Conservation (phyloP, 371 early-diverging fungal genomes). For the Furculomyces boomerangus region DNA sequence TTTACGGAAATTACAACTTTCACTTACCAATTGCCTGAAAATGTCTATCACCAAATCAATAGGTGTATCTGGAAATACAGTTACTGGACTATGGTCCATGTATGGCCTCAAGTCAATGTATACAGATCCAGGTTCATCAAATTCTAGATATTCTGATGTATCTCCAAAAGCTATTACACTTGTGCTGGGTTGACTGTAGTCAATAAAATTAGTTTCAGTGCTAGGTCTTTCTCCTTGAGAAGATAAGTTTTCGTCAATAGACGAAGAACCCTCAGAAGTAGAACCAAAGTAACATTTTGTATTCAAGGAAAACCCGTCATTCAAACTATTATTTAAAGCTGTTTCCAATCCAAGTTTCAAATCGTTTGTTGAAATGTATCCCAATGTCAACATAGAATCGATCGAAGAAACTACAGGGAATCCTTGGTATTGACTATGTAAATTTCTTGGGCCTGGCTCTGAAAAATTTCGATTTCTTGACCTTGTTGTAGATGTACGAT, state of each 20-base stretch:
- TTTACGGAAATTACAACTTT: not conserved
- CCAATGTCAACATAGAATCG: constrained; percentile 39
- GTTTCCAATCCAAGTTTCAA: constrained; percentile 46
- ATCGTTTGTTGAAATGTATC: constrained; percentile 68
- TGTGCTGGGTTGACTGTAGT: not conserved
- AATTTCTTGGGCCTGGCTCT: constrained; percentile 4
- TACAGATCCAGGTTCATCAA: not conserved
- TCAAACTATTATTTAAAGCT: constrained; percentile 7
- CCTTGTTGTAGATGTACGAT: constrained; percentile 13
- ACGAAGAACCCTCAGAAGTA: not conserved
- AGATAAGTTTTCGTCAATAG: no score
- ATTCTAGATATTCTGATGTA: not conserved
- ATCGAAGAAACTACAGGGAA: constrained; percentile 56
- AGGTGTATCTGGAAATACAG: constrained; percentile 49
- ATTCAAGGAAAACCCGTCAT: constrained; percentile 26
- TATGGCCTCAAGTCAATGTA: constrained; percentile 40
- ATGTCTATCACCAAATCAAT: constrained; percentile 72
- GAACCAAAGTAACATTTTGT: constrained; percentile 4
- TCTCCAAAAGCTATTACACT: not conserved
- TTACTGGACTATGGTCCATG: constrained; percentile 51
- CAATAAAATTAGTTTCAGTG: not conserved
- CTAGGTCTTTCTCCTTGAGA: not conserved
- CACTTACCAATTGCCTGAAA: constrained; percentile 54
- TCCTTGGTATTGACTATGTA: constrained; percentile 47
- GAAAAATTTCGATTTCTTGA: constrained; percentile 5